A percentile compares a stretch with the other conserved stretches of the same genome.
These are phyloP conservation scores for Sporothrix variecibatus DNA, from an alignment of 2,329 filamentous ascomycete species.

Conservation along the genomic window DNA sequence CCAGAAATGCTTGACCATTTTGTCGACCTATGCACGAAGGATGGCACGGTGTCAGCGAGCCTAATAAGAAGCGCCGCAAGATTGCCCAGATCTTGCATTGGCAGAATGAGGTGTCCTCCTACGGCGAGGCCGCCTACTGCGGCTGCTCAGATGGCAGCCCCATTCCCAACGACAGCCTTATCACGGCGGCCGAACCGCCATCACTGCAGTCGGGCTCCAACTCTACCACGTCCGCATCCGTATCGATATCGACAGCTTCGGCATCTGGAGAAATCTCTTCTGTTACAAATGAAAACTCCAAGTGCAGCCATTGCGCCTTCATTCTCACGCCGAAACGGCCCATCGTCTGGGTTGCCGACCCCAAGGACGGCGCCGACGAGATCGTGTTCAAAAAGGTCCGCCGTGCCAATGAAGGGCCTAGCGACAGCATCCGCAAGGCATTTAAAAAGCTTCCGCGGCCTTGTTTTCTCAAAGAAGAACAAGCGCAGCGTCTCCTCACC, in stretches of 20 bases:
- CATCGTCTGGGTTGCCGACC: slow-evolving; percentile 16
- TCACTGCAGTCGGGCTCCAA: background rate
- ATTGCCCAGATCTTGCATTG: slow-evolving; percentile 50
- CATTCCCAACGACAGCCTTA: slow-evolving; percentile 6
- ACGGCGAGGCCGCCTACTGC: slow-evolving; percentile 37
- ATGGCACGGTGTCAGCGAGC: slow-evolving; percentile 26
- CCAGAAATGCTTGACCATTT: slow-evolving; percentile 14
- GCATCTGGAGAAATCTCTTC: background rate
- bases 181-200: background rate
- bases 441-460: slow-evolving; percentile 24
- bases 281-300: no score
- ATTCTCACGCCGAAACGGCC: slow-evolving; percentile 21
- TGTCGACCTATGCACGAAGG: slow-evolving; percentile 13
- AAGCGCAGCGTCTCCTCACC: background rate
- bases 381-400: background rate
- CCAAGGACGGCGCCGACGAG: slow-evolving; percentile 1
- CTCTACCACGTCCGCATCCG: background rate
- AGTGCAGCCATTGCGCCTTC: slow-evolving; percentile 18
- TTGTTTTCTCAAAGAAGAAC: slow-evolving; percentile 21
- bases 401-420: slow-evolving; percentile 8
- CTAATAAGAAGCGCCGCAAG: slow-evolving; percentile 31
- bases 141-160: slow-evolving; percentile 34
- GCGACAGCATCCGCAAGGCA: slow-evolving; percentile 23
- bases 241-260: background rate
- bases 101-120: slow-evolving; percentile 50